Evolutionary conservation across 768 basidiomycete genomes (phyloP).

Genomic region (Serendipita indica): DNA sequence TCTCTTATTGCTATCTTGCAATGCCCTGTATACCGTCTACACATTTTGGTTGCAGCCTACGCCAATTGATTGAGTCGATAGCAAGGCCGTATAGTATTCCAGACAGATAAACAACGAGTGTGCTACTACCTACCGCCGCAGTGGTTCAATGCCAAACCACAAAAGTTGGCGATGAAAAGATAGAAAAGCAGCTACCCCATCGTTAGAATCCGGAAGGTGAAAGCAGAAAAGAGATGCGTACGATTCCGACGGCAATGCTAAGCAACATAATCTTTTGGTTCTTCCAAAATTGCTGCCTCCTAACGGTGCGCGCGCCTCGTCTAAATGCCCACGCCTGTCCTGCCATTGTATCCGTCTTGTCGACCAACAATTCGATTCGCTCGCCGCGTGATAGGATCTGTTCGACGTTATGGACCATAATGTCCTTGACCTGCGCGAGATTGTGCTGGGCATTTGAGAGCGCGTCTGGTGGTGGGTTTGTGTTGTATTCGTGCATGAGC

Average conservation of each 20-base stretch:
- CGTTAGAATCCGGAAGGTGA: conserved; percentile 13
- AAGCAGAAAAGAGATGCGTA: conserved; percentile 25
- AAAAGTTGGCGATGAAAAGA: conserved; percentile 76
- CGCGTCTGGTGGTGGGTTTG: conserved; percentile 73
- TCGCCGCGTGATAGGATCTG: conserved; percentile 90
- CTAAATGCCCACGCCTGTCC: conserved; percentile 89
- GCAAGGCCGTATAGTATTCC: no score
- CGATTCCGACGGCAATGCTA: conserved; percentile 53
- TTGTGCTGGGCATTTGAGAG: conserved; percentile 81
- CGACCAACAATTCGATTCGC: conserved; percentile 85
- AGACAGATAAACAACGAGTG: no score
- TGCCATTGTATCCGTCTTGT: conserved; percentile 94
- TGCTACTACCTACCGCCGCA: conserved; percentile 25
- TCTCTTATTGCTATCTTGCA: no score
- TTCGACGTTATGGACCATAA: conserved; percentile 98
- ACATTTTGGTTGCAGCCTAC: no score
- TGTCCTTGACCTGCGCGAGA: conserved; percentile 80
- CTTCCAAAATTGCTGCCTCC: conserved; percentile 84
- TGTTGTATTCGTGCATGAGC: conserved; percentile 80
- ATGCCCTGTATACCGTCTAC: no score
- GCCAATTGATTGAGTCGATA: no score
- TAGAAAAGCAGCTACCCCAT: conserved; percentile 51
- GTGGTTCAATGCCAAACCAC: conserved; percentile 64
- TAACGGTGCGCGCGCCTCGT: conserved; percentile 67
- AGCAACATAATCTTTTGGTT: conserved; percentile 57